These are phyloP conservation scores for Penicillium cataractarum DNA, from an alignment of 495 filamentous ascomycete genomes.

Conservation along the genomic window DNA sequence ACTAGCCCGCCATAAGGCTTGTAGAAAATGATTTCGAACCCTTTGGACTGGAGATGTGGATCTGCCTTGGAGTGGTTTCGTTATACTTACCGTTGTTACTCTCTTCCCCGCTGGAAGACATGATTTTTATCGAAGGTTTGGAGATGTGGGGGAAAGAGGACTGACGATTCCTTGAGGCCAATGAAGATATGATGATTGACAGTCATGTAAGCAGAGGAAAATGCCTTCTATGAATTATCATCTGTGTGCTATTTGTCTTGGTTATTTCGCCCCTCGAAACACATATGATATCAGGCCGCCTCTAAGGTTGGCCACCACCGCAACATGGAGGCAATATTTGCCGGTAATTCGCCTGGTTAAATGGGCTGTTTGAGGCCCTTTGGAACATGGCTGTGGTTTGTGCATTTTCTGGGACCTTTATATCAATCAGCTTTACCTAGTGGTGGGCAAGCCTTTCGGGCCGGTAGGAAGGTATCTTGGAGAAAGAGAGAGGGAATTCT, in stretches of 20 bases:
- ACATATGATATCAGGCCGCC: conserved; percentile 7
- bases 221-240: background rate
- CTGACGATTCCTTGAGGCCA: background rate
- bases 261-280: background rate
- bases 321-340: background rate
- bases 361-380: too few relatives aligned
- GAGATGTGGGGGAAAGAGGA: background rate
- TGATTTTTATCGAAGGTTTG: background rate
- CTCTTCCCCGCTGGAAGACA: background rate
- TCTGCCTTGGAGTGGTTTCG: background rate
- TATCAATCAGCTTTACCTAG: too few relatives aligned
- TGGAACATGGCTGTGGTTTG: too few relatives aligned
- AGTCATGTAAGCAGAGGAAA: background rate
- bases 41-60: too few relatives aligned
- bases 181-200: background rate
- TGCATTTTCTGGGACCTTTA: background rate
- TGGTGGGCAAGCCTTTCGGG: too few relatives aligned
- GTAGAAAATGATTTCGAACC: too few relatives aligned
- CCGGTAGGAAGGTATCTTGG: too few relatives aligned
- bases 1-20: background rate
- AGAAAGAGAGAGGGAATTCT: too few relatives aligned
- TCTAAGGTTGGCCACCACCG: conserved; percentile 10
- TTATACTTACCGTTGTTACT: background rate
- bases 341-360: background rate
- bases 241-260: background rate